A percentile compares a stretch with the other conserved stretches of the same genome.
phyloP scores from a whole-genome alignment of 257 asterid species.

The Paraleonurus japonicus region DNA sequence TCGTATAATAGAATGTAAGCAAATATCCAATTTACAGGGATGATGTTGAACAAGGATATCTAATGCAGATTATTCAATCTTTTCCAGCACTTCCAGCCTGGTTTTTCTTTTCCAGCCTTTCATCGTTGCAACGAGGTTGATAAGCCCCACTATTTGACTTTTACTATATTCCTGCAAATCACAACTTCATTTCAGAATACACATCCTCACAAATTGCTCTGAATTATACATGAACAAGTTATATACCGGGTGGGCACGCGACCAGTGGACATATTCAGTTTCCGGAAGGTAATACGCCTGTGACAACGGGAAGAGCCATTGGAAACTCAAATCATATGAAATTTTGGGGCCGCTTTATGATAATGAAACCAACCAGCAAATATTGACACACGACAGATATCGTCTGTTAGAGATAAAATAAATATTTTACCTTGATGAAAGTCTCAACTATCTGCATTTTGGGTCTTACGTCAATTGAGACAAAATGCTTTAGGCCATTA shows the following conservation, averaged over 20 bases:
- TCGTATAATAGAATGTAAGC: conserved; percentile 23
- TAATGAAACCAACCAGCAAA: too few relatives aligned
- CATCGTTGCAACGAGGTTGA: conserved; percentile 92
- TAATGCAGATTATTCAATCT: conserved; percentile 53
- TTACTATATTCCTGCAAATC: conserved; percentile 77
- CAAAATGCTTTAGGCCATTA: conserved; percentile 91
- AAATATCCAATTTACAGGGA: conserved; percentile 35
- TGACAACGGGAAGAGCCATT: conserved; percentile 12
- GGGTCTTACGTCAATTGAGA: conserved; percentile 75
- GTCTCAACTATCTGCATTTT: conserved; percentile 85
- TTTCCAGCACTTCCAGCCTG: conserved; percentile 85
- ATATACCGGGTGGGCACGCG: conserved; percentile 91
- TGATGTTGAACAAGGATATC: conserved; percentile 2
- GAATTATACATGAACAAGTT: background rate
- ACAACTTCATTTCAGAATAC: background rate
- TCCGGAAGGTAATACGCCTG: conserved; percentile 99
- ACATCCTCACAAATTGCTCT: background rate
- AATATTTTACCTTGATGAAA: conserved; percentile 71
- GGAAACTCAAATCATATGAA: conserved; percentile 1
- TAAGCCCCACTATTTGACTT: conserved; percentile 70
- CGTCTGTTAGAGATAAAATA: background rate
- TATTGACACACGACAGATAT: background rate
- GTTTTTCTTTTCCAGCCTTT: conserved; percentile 95
- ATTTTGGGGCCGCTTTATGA: too few relatives aligned
- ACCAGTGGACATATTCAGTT: conserved; percentile 95